These are phyloP conservation scores for Saccharum officinarum DNA, from an alignment of 176 grass and related monocot species.

Conservation along the genomic window DNA sequence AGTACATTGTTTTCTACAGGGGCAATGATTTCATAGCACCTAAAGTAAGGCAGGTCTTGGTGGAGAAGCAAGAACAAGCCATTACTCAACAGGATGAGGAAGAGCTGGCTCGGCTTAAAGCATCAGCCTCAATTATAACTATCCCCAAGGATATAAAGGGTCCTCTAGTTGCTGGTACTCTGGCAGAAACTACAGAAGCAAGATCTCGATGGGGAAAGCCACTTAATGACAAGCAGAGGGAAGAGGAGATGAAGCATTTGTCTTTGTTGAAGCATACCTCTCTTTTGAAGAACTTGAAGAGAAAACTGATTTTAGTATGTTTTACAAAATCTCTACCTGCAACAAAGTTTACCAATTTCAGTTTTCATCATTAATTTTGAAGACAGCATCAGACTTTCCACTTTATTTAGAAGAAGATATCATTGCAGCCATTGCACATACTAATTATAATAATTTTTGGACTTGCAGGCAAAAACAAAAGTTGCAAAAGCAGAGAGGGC, in stretches of 20 bases:
- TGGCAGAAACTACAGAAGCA: constrained; percentile 83
- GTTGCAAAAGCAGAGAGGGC: constrained; percentile 88
- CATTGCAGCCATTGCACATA: constrained; percentile 9
- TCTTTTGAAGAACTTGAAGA: constrained; percentile 71
- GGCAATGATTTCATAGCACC: constrained; percentile 87
- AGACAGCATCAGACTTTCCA: not conserved
- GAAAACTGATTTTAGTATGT: constrained; percentile 80
- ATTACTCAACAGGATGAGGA: constrained; percentile 68
- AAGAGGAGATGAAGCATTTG: constrained; percentile 68
- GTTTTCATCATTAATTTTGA: constrained; percentile 1
- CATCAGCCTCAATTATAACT: constrained; percentile 46
- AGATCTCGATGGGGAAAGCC: constrained; percentile 64
- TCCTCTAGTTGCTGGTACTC: constrained; percentile 78
- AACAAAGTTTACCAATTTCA: constrained; percentile 18
- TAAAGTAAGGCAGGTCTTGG: constrained; percentile 66
- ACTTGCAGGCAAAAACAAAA: constrained; percentile 72
- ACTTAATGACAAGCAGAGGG: constrained; percentile 54
- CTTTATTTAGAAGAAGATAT: constrained; percentile 9
- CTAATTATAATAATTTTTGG: constrained; percentile 2
- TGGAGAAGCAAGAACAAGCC: constrained; percentile 67
- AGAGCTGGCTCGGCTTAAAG: constrained; percentile 77
- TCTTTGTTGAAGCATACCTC: constrained; percentile 67
- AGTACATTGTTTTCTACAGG: constrained; percentile 90
- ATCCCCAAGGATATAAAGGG: constrained; percentile 42
- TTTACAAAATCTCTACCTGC: constrained; percentile 23